Evolutionary conservation across 1,284 basidiomycete species (phyloP), one percentile per base, ranked within the genome.

Genomic region (Puccinia hordei): DNA sequence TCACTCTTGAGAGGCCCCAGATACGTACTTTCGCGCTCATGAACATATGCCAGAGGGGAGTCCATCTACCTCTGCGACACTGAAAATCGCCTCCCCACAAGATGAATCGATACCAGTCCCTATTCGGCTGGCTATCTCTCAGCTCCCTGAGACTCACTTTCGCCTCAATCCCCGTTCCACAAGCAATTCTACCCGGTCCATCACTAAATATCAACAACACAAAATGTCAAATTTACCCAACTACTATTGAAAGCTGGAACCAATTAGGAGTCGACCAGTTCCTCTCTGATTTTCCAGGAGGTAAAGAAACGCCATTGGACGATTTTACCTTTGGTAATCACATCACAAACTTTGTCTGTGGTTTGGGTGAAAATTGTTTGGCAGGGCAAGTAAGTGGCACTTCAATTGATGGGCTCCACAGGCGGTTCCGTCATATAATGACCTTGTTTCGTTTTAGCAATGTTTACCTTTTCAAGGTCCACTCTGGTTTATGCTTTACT

Each of bases 321-420:
- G 74, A 77, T 53, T 77, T 77, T 24, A 53, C 27, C n/a, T 77
- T 77, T 35, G 46, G 12, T 1, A 66, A 53, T 33, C 44, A 55
- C n/a, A 63, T 68, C 44, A 66, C 61, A 22, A 77, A 77, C 51
- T 77, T 66, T 55, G 46, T 41, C 19, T 77, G 74, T 35, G 74
- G 74, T 8, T 46, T 77, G 38, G 74, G 74, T 15, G 74, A 77
- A 27, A 77, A 77, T 38, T 77, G 74, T 27, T 49, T 77, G 24
- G 74, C 74, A 33, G 74, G 74, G 35, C 74, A 77, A 63, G 74
- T 77, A 66, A 22, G 63, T 68, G 0, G 24, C 24, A 51, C 19
- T 13, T 46, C 57, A 15, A 59, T 33, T 27, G 35, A 13, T 35
- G 12, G 53, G 49, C 15, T 41, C 63, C 12, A 19, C 1, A 6